Evolutionary conservation across 2,329 filamentous ascomycete species (phyloP), one percentile per base, ranked within the genome.

Genomic region (Colletotrichum filicis): DNA sequence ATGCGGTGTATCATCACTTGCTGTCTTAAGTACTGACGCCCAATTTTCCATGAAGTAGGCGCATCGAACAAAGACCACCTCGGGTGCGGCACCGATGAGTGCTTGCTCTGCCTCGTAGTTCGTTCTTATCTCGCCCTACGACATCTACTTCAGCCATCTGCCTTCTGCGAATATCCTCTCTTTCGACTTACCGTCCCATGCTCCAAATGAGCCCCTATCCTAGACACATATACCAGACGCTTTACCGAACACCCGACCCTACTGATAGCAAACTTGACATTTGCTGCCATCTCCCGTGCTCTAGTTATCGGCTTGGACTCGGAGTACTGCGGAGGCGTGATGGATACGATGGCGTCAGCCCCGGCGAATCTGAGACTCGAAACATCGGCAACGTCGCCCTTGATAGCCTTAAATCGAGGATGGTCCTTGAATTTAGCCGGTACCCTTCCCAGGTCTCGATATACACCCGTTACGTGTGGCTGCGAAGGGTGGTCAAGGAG

Each of bases 261-360:
- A 1, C 81, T 77, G 0, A 77, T 64, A 0, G 80, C 78, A 5
- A 79, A 76, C 56, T 80, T 79, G 63, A 84, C 78, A 57, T 83
- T 83, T 14, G 78, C 77, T 30, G 83, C 78, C 11, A 84, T 66
- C 19, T 81, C 86, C 75, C 4, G 78, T 79, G 62, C 76, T 78
- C 22, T 80, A 74, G 24, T 72, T 74, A 19, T 75, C 52, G 26
- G 80, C 76, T 7, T 72, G 66, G 6, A 76, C 78, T 53, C 80
- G 77, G 12, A 75, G 77, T 11, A 71, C 77, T 9, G 3, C 87
- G 80, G 80, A 0, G 81, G 81, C 1, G 81, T 80, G 42, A 81
- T 73, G 52, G 82, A 83, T 58, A 83, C 77, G 22, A 83, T 77
- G 5, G 77, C 80, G 32, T 80, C 76, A 3, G 79, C 80, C 12